Evolutionary conservation across 2,329 filamentous ascomycete genomes (phyloP), one percentile per base, ranked within the genome.

Genomic region (Aspergillus udagawae): DNA sequence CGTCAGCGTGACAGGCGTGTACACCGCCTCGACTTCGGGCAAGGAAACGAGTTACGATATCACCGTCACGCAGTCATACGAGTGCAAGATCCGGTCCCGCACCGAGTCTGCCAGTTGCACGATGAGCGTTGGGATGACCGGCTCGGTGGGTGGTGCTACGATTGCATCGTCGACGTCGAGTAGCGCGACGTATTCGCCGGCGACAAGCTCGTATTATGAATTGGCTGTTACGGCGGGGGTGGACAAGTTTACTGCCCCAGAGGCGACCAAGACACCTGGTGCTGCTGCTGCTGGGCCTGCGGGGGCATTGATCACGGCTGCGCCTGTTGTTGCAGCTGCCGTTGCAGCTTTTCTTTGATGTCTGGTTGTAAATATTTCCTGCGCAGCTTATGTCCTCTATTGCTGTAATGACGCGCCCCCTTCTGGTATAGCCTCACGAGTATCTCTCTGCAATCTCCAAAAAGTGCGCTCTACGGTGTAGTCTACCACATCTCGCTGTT

Each of bases 321-420:
- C 60, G n/a, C 65, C 67, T 12, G 23, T 68, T 35, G 60, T 59
- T 54, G 66, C 63, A 25, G 66, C 65, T 42, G 66, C 66, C 0
- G 54, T 62, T 7, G 59, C 58, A 50, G 66, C 63, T 54, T 29
- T 58, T 17, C 50, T 60, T 49, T 65, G 32, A 58, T 25, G 25
- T 60, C 9, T 54, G 49, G 25, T 38, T 49, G 41, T 45, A 20
- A 35, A 54, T 17, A 35, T 17, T 12, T 35, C 5, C 32, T 35
- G 14, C 4, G 32, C 12, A 6, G 14, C 6, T 35, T 6, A 17
- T 35, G 14, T 7, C 14, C 2, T 17, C 2, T 17, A 5, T 35
- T 17, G 14, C 14, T 17, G 2, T 3, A 17, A 35, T 17, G 12
- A 35, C 6, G 32, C 5, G 5, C 32, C 5, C 4, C 14, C 14